Evolutionary conservation across 495 filamentous ascomycete genomes (phyloP).

Genomic region (Aspergillus haitiensis): DNA sequence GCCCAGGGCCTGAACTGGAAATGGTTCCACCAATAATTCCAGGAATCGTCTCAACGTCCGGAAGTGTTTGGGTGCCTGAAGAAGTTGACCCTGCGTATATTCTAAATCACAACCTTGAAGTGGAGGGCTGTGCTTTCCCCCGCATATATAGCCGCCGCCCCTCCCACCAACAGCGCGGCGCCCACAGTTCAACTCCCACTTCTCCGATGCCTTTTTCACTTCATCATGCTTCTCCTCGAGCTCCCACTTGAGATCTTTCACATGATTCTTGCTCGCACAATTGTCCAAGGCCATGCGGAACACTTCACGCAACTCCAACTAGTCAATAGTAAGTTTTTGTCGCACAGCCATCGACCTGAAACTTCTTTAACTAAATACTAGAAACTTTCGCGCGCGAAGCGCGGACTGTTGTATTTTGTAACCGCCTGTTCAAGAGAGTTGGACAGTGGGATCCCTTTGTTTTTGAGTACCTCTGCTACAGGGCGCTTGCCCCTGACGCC

Average conservation of each 20-base stretch:
- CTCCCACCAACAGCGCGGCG: too few species aligned
- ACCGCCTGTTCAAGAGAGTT: not conserved
- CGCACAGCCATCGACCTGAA: not conserved
- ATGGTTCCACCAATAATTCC: too few species aligned
- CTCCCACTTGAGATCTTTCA: not conserved
- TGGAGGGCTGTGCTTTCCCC: too few species aligned
- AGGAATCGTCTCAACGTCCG: too few species aligned
- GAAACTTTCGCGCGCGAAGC: not conserved
- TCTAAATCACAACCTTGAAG: too few species aligned
- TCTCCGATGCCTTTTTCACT: too few species aligned
- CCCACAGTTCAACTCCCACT: too few species aligned
- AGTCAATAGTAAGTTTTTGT: not conserved
- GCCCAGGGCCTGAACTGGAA: too few species aligned
- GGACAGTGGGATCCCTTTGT: not conserved
- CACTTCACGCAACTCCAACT: not conserved
- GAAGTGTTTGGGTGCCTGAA: too few species aligned
- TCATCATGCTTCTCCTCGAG: not conserved
- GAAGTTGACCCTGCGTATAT: too few species aligned
- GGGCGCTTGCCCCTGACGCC: not conserved
- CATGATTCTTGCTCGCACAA: not conserved
- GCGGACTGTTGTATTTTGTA: not conserved
- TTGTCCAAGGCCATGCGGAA: not conserved
- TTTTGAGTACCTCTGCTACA: not conserved
- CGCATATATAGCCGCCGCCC: too few species aligned
- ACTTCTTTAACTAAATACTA: not conserved